Conservation (phyloP, 768 basidiomycete genomes). For the Russula sp. region DNA sequence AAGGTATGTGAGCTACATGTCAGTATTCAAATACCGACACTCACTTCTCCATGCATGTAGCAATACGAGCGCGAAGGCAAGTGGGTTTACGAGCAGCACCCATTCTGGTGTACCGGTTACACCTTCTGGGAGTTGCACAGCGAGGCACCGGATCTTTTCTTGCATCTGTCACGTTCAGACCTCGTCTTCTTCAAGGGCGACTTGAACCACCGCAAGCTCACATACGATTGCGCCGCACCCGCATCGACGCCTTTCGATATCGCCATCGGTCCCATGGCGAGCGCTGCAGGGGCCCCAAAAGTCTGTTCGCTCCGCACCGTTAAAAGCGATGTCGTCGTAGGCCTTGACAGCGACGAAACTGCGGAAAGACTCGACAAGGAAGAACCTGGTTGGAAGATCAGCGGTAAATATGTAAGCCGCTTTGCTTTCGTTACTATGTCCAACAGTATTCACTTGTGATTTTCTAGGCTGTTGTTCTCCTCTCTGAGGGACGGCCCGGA, state of each 20-base stretch:
- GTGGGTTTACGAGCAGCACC: conserved; percentile 93
- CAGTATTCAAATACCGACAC: not conserved
- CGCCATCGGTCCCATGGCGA: conserved; percentile 91
- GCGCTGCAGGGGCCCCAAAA: conserved; percentile 78
- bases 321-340: conserved; percentile 94
- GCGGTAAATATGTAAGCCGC: conserved; percentile 84
- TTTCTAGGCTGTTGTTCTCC: conserved; percentile 72
- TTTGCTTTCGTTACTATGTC: not conserved
- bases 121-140: conserved; percentile 84
- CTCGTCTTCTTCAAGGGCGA: conserved; percentile 95
- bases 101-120: conserved; percentile 95
- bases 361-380: conserved; percentile 77
- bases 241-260: conserved; percentile 83
- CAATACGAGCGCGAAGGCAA: conserved; percentile 89
- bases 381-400: conserved; percentile 95
- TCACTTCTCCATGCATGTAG: conserved; percentile 34
- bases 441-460: not conserved
- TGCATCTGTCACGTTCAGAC: conserved; percentile 84
- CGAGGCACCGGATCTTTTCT: conserved; percentile 87
- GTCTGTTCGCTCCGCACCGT: conserved; percentile 85
- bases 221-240: conserved; percentile 82
- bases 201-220: conserved; percentile 86
- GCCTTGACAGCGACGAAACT: conserved; percentile 64
- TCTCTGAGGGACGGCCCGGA: conserved; percentile 84
- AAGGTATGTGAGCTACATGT: conserved; percentile 48